A percentile compares a stretch with the other conserved stretches of the same genome.
These are phyloP conservation scores for Neobulgaria alba DNA, from an alignment of 2,329 filamentous ascomycete species.

Conservation along the genomic window DNA sequence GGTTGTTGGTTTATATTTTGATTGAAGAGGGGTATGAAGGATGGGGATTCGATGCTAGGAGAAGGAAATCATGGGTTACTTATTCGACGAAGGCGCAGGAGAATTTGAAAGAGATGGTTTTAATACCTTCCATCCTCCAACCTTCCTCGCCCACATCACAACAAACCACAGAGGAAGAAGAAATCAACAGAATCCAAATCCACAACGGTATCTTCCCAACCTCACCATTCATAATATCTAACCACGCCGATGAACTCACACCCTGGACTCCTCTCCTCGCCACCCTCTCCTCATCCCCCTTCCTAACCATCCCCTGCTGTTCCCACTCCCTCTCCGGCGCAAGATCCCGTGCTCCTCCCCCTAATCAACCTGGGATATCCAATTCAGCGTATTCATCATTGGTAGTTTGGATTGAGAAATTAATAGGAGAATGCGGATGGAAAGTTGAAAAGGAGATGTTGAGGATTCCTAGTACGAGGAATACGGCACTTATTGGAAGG, in stretches of 20 bases:
- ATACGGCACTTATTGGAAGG: slow-evolving; percentile 71
- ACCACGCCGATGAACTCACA: slow-evolving; percentile 94
- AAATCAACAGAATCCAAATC: slow-evolving; percentile 34
- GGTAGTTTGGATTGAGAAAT: slow-evolving; percentile 64
- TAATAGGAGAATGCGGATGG: slow-evolving; percentile 68
- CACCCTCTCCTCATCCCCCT: slow-evolving; percentile 64
- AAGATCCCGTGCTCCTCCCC: slow-evolving; percentile 57
- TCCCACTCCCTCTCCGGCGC: slow-evolving; percentile 77
- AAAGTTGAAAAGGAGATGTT: slow-evolving; percentile 74
- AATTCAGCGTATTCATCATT: slow-evolving; percentile 76
- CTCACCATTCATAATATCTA: slow-evolving; percentile 88
- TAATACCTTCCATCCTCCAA: slow-evolving; percentile 42
- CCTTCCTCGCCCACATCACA: background rate
- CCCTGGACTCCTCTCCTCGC: slow-evolving; percentile 91
- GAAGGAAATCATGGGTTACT: slow-evolving; percentile 72
- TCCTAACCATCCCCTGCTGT: slow-evolving; percentile 92
- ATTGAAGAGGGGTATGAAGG: slow-evolving; percentile 72
- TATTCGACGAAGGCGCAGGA: slow-evolving; percentile 47
- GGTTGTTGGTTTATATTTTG: slow-evolving; percentile 77
- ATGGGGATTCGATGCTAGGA: slow-evolving; percentile 87
- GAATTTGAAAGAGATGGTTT: slow-evolving; percentile 48
- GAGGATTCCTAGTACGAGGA: slow-evolving; percentile 85
- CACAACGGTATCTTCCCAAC: slow-evolving; percentile 58
- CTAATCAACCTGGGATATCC: slow-evolving; percentile 27
- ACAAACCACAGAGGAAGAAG: slow-evolving; percentile 6